Evolutionary conservation across 345 rosid genomes (phyloP).

Genomic region (Hirschfeldia incana): DNA sequence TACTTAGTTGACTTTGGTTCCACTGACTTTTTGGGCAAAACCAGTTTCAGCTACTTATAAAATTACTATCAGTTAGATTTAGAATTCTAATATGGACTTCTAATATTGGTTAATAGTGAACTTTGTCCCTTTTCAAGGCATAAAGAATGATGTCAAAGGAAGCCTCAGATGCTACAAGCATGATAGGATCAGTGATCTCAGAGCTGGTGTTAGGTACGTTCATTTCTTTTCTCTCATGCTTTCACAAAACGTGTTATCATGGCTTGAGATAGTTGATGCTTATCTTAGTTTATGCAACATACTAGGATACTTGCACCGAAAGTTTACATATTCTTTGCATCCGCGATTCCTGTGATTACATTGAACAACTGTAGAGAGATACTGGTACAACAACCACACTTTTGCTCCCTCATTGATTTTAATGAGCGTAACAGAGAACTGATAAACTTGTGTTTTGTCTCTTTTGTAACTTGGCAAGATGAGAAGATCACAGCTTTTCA

Average conservation of each 20-base stretch:
- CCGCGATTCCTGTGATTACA: constrained; percentile 93
- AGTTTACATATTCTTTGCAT: constrained; percentile 89
- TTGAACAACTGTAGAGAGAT: constrained; percentile 88
- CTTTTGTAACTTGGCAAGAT: constrained; percentile 46
- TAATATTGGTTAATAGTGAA: background rate
- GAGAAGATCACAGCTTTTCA: constrained; percentile 89
- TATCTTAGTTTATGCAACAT: background rate
- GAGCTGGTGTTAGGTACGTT: constrained; percentile 74
- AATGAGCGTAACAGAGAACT: background rate
- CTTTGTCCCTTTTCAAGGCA: constrained; percentile 62
- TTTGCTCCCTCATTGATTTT: background rate
- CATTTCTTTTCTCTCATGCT: background rate
- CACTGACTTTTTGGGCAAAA: background rate
- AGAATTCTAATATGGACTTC: background rate
- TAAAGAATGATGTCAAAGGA: constrained; percentile 75
- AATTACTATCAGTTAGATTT: background rate
- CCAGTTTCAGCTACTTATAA: background rate
- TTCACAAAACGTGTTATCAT: background rate
- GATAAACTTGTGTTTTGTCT: constrained; percentile 5
- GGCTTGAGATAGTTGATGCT: constrained; percentile 7
- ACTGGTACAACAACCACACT: constrained; percentile 48
- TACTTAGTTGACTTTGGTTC: background rate
- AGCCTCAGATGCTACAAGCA: constrained; percentile 83
- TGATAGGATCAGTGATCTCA: constrained; percentile 83
- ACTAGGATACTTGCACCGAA: constrained; percentile 90